Percentiles rank a stretch among this genome's conserved stretches.
These are phyloP conservation scores for Aspergillus biplanus DNA, from an alignment of 495 filamentous ascomycete species.

Conservation along the genomic window DNA sequence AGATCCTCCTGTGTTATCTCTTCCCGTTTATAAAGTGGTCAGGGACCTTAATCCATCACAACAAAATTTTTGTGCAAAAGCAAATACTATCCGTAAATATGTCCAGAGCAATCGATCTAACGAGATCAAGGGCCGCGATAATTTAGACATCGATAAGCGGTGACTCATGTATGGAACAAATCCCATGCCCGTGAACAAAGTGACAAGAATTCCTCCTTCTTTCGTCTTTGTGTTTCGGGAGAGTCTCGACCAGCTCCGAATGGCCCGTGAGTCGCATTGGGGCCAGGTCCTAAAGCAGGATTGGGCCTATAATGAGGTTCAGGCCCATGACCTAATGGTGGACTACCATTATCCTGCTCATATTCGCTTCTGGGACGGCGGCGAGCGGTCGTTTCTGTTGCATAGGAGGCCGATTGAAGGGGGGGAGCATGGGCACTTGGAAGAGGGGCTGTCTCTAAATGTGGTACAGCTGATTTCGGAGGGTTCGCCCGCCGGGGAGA, in stretches of 20 bases:
- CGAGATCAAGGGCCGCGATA: neutral
- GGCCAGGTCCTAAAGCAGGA: slow-evolving; percentile 70
- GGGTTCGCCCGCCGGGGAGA: slow-evolving; percentile 62
- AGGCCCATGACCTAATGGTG: slow-evolving; percentile 48
- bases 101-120: slow-evolving; percentile 1
- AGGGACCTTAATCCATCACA: neutral
- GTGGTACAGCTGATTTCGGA: slow-evolving; percentile 41
- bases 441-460: slow-evolving; percentile 31
- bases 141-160: neutral
- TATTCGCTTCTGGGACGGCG: slow-evolving; percentile 85
- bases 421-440: slow-evolving; percentile 29
- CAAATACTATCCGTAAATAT: neutral
- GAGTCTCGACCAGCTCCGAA: slow-evolving; percentile 80
- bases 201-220: slow-evolving; percentile 91
- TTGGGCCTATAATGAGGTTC: slow-evolving; percentile 54
- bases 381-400: slow-evolving; percentile 57
- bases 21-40: neutral
- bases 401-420: slow-evolving; percentile 30
- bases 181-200: slow-evolving; percentile 94
- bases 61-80: neutral
- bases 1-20: neutral
- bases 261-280: slow-evolving; percentile 61
- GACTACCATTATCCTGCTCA: slow-evolving; percentile 72
- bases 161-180: slow-evolving; percentile 83
- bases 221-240: slow-evolving; percentile 79